A percentile compares a stretch with the other conserved stretches of the same genome.
Conservation (phyloP, 1,284 basidiomycete species). For the Hypsizygus ulmarius region DNA sequence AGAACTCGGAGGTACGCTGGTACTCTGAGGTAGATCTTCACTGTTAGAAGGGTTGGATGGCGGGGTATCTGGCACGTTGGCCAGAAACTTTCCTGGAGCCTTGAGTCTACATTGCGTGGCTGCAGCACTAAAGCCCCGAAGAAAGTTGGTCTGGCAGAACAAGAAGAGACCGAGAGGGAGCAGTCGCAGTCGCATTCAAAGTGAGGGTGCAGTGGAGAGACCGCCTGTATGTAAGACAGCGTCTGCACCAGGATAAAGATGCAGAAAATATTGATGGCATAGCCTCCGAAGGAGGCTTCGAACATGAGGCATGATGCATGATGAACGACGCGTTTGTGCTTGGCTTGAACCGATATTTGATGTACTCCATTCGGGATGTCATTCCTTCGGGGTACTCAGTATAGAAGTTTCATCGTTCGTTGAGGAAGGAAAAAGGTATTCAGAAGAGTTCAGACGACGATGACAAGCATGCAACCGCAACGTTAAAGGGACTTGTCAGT, state of each 20-base stretch:
- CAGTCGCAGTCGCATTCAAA: slow-evolving; percentile 14
- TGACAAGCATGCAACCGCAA: background rate
- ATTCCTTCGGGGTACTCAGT: too few relatives aligned
- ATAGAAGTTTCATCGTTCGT: too few relatives aligned
- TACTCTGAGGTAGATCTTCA: background rate
- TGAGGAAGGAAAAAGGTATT: too few relatives aligned
- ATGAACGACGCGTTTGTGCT: too few relatives aligned
- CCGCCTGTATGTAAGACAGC: background rate
- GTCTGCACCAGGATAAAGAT: background rate
- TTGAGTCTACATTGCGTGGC: slow-evolving; percentile 26
- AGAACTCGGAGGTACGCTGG: background rate
- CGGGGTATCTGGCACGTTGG: slow-evolving; percentile 3
- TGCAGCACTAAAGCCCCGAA: slow-evolving; percentile 4
- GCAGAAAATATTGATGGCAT: background rate
- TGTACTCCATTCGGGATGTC: too few relatives aligned
- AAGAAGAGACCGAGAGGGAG: slow-evolving; percentile 12
- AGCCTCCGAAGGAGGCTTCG: background rate
- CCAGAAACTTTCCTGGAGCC: slow-evolving; percentile 11
- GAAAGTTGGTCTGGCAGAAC: slow-evolving; percentile 11
- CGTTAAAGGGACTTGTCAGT: too few relatives aligned
- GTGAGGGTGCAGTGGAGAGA: slow-evolving; percentile 1
- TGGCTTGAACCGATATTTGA: too few relatives aligned
- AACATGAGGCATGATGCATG: slow-evolving; percentile 10
- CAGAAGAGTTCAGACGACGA: too few relatives aligned
- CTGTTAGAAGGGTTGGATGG: slow-evolving; percentile 1